Evolutionary conservation across 1,139 yeast genomes (phyloP).

Genomic region (Lodderomyces oxycetoniae): DNA sequence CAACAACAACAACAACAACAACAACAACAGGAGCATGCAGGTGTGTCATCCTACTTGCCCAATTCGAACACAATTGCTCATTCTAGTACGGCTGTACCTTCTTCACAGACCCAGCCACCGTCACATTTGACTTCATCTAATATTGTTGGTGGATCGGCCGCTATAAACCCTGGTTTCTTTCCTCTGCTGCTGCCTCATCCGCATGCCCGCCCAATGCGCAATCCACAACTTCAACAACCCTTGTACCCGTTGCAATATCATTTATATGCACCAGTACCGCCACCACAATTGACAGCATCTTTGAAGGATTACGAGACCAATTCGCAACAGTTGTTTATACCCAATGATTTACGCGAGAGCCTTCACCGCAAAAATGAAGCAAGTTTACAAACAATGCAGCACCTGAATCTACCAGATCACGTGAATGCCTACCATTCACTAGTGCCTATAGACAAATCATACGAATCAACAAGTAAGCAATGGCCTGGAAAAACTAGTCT

Average conservation of each 20-base stretch:
- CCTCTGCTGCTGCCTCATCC: background rate
- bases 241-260: slow-evolving; percentile 75
- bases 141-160: background rate
- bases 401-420: slow-evolving; percentile 63
- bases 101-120: background rate
- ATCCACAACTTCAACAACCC: slow-evolving; percentile 12
- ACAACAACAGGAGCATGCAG: slow-evolving; percentile 4
- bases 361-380: slow-evolving; percentile 78
- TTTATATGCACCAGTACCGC: slow-evolving; percentile 84
- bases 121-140: slow-evolving; percentile 1
- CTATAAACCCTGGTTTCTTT: background rate
- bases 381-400: slow-evolving; percentile 60
- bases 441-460: slow-evolving; percentile 71
- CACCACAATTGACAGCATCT: slow-evolving; percentile 61
- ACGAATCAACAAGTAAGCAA: slow-evolving; percentile 47
- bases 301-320: slow-evolving; percentile 67
- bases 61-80: slow-evolving; percentile 1
- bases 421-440: slow-evolving; percentile 83
- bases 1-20: slow-evolving; percentile 5
- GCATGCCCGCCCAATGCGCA: background rate
- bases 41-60: background rate
- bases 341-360: slow-evolving; percentile 66
- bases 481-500: slow-evolving; percentile 57
- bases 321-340: slow-evolving; percentile 65
- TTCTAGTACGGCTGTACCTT: slow-evolving; percentile 4